These are phyloP conservation scores for Nasturtium officinale DNA, from an alignment of 345 rosid genomes.

Conservation along the genomic window DNA sequence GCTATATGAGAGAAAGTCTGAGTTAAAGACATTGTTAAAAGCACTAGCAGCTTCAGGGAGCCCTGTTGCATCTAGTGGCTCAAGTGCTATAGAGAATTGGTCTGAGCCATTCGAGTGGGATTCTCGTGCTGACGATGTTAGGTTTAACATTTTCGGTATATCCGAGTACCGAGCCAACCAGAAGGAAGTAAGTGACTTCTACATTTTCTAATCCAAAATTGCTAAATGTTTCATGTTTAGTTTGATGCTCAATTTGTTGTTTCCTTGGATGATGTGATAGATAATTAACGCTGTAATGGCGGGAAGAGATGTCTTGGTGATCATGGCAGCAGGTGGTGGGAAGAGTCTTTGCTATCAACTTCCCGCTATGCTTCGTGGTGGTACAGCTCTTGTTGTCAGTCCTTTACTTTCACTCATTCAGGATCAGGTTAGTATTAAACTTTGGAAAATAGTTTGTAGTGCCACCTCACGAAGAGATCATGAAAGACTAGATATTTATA, in stretches of 20 bases:
- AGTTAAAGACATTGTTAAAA: slow-evolving; percentile 62
- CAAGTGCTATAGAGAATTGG: slow-evolving; percentile 56
- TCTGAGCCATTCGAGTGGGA: slow-evolving; percentile 82
- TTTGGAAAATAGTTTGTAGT: neutral
- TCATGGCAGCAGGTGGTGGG: slow-evolving; percentile 99
- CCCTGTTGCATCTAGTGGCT: slow-evolving; percentile 40
- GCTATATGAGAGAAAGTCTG: slow-evolving; percentile 68
- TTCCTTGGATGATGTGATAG: slow-evolving; percentile 42
- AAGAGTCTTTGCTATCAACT: slow-evolving; percentile 98
- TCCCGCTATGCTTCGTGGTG: slow-evolving; percentile 74
- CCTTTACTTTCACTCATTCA: slow-evolving; percentile 92
- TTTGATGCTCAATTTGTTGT: neutral
- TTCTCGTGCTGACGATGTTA: slow-evolving; percentile 67
- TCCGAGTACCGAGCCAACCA: slow-evolving; percentile 80
- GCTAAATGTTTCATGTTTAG: neutral
- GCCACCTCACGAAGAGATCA: neutral
- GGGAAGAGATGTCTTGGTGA: slow-evolving; percentile 81
- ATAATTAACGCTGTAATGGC: slow-evolving; percentile 85
- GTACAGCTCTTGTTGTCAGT: slow-evolving; percentile 85
- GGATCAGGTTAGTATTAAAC: slow-evolving; percentile 68
- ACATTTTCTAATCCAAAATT: neutral
- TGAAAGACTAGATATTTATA: neutral
- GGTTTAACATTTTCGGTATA: slow-evolving; percentile 85
- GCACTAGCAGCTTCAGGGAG: slow-evolving; percentile 50
- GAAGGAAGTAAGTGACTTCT: slow-evolving; percentile 60